These are phyloP conservation scores for Annulohypoxylon moriforme DNA, from an alignment of 495 filamentous ascomycete species.

Conservation along the genomic window DNA sequence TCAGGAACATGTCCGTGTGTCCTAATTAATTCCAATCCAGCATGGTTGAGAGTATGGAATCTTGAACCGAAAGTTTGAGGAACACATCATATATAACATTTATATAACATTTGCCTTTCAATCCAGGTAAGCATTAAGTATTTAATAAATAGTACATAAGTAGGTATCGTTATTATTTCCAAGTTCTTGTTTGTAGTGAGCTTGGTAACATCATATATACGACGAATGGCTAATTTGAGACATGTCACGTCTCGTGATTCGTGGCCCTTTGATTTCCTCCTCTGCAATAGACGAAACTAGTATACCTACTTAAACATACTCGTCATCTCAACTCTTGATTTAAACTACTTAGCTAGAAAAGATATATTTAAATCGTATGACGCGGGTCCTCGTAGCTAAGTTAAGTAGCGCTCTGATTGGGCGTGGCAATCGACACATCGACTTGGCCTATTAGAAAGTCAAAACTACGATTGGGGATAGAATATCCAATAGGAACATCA, in stretches of 20 bases:
- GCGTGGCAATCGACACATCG: background rate
- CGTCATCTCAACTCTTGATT: background rate
- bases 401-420: background rate
- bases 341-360: background rate
- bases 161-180: background rate
- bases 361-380: background rate
- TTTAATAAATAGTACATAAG: background rate
- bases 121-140: background rate
- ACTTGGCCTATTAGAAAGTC: background rate
- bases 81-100: background rate
- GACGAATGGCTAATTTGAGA: background rate
- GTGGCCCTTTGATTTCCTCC: constrained; percentile 2
- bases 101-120: background rate
- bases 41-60: background rate
- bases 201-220: background rate
- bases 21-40: constrained; percentile 1
- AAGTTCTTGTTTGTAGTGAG: background rate
- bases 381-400: background rate
- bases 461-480: background rate
- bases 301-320: background rate
- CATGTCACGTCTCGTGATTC: constrained; percentile 7
- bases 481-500: constrained; percentile 2
- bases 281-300: background rate
- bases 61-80: background rate
- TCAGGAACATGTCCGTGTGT: constrained; percentile 24